phyloP scores from a whole-genome alignment of 1,284 basidiomycete genomes.

The Mycena citricolor region DNA sequence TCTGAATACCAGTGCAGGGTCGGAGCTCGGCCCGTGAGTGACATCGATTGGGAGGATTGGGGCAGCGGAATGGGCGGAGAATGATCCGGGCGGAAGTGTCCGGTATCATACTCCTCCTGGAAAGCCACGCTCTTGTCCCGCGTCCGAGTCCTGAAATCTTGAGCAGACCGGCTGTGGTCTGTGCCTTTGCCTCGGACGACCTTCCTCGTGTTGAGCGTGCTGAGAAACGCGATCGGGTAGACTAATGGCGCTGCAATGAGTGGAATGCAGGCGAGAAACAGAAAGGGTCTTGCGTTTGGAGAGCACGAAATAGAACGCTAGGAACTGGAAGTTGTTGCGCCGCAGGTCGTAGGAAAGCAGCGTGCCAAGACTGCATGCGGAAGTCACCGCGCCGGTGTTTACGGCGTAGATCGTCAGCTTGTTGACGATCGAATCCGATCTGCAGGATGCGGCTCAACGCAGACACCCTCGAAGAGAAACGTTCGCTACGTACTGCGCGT shows the following conservation, averaged over 20 bases:
- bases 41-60: no score
- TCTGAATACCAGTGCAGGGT: no score
- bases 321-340: constrained; percentile 29
- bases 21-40: no score
- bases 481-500: constrained; percentile 36
- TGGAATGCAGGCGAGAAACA: constrained; percentile 1
- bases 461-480: background rate
- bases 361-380: background rate
- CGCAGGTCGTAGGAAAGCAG: constrained; percentile 25
- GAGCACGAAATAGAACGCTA: constrained; percentile 32
- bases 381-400: constrained; percentile 37
- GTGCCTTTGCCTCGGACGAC: constrained; percentile 42
- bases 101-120: no score
- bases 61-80: no score
- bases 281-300: constrained; percentile 27
- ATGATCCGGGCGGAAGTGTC: no score
- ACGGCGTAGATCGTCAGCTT: constrained; percentile 49
- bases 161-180: no score
- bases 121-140: no score
- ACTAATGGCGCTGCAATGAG: constrained; percentile 17
- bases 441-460: constrained; percentile 24
- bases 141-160: no score
- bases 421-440: constrained; percentile 50
- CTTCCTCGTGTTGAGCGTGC: constrained; percentile 42
- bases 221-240: constrained; percentile 29